Conservation (phyloP, 2,329 filamentous ascomycete species). For the Paradendryphiella salina region DNA sequence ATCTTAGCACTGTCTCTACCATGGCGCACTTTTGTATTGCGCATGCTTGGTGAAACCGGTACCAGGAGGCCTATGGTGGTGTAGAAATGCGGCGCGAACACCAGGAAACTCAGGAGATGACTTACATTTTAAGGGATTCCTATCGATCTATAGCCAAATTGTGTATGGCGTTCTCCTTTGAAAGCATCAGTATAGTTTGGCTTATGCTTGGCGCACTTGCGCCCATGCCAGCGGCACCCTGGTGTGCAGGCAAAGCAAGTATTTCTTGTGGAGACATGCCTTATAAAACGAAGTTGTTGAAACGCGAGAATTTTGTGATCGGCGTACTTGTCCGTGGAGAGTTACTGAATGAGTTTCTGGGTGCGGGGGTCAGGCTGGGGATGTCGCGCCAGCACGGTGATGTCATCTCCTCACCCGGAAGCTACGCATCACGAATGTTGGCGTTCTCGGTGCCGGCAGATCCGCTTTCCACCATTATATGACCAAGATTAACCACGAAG, state of each 20-base stretch:
- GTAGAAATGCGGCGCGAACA: neutral
- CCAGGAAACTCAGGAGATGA: slow-evolving; percentile 24
- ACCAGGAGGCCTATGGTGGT: neutral
- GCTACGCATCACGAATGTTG: slow-evolving; percentile 9
- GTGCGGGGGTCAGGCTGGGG: slow-evolving; percentile 20
- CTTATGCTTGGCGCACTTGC: slow-evolving; percentile 10
- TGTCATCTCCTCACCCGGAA: slow-evolving; percentile 28
- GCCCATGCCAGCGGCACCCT: slow-evolving; percentile 12
- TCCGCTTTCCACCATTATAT: neutral
- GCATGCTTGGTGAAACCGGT: neutral
- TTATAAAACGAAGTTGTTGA: slow-evolving; percentile 1
- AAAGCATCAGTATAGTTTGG: slow-evolving; percentile 28
- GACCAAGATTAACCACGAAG: neutral
- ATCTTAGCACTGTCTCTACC: neutral
- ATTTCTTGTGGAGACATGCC: slow-evolving; percentile 9
- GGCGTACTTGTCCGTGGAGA: slow-evolving; percentile 19
- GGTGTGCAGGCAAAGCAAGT: neutral
- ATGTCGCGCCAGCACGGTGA: slow-evolving; percentile 25
- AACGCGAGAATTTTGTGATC: neutral
- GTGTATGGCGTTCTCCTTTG: slow-evolving; percentile 21
- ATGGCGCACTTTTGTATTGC: neutral
- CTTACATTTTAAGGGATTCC: slow-evolving; percentile 40
- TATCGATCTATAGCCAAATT: slow-evolving; percentile 8
- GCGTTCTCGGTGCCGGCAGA: slow-evolving; percentile 3
- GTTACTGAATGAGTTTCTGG: slow-evolving; percentile 23